A percentile compares a stretch with the other conserved stretches of the same genome.
Evolutionary conservation across 371 early-diverging fungal species (phyloP).

Genomic region (Haplosporangium sp.): DNA sequence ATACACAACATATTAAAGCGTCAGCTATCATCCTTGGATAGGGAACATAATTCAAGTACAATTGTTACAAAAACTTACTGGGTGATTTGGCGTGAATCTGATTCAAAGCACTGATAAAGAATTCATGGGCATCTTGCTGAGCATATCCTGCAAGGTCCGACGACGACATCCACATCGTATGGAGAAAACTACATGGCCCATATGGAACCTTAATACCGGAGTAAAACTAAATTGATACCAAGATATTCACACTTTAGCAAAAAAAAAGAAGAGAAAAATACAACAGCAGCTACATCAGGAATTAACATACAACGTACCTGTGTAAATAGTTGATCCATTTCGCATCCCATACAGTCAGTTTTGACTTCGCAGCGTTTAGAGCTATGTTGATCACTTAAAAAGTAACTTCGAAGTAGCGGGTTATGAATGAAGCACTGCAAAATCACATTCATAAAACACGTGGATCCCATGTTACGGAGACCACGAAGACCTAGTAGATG

Average conservation of each 20-base stretch:
- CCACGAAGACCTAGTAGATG: slow-evolving; percentile 86
- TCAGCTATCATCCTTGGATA: not conserved
- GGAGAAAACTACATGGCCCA: slow-evolving; percentile 86
- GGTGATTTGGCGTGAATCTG: slow-evolving; percentile 81
- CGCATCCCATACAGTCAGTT: slow-evolving; percentile 91
- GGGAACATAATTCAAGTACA: not conserved
- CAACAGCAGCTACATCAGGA: too few species aligned
- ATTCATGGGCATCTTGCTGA: slow-evolving; percentile 98
- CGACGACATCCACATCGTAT: slow-evolving; percentile 90
- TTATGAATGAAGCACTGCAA: slow-evolving; percentile 94
- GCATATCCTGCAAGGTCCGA: slow-evolving; percentile 91
- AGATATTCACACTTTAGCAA: not conserved
- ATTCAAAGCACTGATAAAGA: slow-evolving; percentile 90
- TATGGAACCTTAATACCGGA: slow-evolving; percentile 79
- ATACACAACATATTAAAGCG: not conserved
- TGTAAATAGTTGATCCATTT: slow-evolving; percentile 85
- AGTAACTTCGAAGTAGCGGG: slow-evolving; percentile 87
- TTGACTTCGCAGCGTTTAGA: slow-evolving; percentile 70
- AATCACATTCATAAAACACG: slow-evolving; percentile 96
- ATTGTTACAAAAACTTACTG: slow-evolving; percentile 17
- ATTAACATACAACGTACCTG: slow-evolving; percentile 57
- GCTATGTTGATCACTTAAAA: slow-evolving; percentile 89
- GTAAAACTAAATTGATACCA: slow-evolving; percentile 65
- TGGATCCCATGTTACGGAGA: slow-evolving; percentile 91
- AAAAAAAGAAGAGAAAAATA: not conserved